Evolutionary conservation across 345 rosid genomes (phyloP).

Genomic region (Eucalyptus sp.): DNA sequence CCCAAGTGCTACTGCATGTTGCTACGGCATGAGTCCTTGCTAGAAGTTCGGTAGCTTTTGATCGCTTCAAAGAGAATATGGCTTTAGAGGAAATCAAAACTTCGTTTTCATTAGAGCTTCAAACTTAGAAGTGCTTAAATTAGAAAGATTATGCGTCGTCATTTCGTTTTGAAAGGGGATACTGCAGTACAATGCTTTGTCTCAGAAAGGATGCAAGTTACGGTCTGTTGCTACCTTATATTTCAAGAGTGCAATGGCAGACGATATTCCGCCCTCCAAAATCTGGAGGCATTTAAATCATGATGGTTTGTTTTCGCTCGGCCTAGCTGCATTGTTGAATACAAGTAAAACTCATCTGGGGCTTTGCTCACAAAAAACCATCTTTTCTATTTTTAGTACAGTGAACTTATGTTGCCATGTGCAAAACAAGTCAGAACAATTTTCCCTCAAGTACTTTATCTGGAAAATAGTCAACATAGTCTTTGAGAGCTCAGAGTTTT

Average conservation of each 20-base stretch:
- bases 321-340: background rate
- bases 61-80: background rate
- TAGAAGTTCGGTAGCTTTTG: background rate
- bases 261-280: background rate
- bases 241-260: background rate
- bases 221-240: rapidly evolving
- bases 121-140: background rate
- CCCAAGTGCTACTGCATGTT: background rate
- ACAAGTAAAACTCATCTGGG: background rate
- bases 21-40: background rate
- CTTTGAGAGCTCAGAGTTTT: background rate
- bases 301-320: background rate
- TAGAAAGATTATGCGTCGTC: rapidly evolving
- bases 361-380: background rate
- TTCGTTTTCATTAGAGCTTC: background rate
- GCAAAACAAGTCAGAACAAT: background rate
- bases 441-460: too few relatives aligned
- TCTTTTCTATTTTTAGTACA: background rate
- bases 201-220: background rate
- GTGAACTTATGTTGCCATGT: background rate
- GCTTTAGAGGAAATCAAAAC: background rate
- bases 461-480: background rate
- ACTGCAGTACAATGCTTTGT: background rate
- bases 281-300: background rate
- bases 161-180: background rate